Conservation (phyloP, 257 asterid species). For the Orobanche coerulescens region DNA sequence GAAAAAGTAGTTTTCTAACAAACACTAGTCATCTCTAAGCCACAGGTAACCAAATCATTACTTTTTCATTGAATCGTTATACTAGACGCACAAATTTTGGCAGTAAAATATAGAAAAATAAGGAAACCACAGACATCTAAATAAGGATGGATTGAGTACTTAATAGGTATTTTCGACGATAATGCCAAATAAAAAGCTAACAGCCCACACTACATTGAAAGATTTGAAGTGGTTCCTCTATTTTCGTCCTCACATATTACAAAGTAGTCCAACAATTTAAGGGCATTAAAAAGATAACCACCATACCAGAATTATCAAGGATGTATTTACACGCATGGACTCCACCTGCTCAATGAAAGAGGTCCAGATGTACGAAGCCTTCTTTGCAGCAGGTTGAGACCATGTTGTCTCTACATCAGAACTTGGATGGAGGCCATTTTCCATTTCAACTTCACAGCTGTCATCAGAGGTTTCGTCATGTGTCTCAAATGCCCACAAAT, state of each 20-base stretch:
- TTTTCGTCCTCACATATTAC: conserved; percentile 3
- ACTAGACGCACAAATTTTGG: conserved; percentile 12
- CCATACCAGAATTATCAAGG: conserved; percentile 85
- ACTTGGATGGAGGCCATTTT: conserved; percentile 22
- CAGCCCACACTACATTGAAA: background rate
- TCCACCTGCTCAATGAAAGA: conserved; percentile 81
- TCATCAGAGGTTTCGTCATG: conserved; percentile 32
- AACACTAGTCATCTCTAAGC: background rate
- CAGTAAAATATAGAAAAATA: conserved; percentile 6
- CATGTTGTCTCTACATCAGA: conserved; percentile 28
- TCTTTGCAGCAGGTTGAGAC: conserved; percentile 31
- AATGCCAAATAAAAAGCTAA: conserved; percentile 12
- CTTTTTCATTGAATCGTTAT: background rate
- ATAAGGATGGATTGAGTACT: background rate
- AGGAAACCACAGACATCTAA: background rate
- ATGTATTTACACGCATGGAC: conserved; percentile 53
- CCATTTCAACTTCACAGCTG: conserved; percentile 25
- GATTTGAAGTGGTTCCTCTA: background rate
- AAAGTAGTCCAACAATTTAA: conserved; percentile 7
- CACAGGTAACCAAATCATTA: background rate
- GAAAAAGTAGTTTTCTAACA: background rate
- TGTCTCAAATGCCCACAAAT: conserved; percentile 85
- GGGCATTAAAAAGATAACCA: conserved; percentile 18
- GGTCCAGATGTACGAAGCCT: conserved; percentile 76
- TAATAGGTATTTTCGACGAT: conserved; percentile 1